These are phyloP conservation scores for Euphorbia tirucalli DNA, from an alignment of 345 rosid genomes.

Conservation along the genomic window DNA sequence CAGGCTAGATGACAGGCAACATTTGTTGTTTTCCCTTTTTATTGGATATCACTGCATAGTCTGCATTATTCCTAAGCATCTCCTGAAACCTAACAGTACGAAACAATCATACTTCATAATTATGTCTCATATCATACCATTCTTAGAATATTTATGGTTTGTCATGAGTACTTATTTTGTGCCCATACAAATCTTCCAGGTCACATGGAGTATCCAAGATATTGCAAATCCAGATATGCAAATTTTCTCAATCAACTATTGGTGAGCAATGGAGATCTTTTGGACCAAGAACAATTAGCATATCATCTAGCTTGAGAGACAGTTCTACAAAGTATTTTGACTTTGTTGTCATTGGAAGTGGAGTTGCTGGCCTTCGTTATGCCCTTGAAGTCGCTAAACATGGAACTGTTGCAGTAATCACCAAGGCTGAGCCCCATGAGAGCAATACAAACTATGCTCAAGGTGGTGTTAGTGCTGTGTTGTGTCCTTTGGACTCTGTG, in stretches of 20 bases:
- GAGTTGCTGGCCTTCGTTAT: conserved; percentile 92
- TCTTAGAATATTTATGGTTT: conserved; percentile 9
- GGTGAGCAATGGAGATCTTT: conserved; percentile 34
- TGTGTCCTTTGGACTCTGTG: conserved; percentile 90
- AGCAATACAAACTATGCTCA: conserved; percentile 97
- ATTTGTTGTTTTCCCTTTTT: not conserved
- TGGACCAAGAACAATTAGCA: conserved; percentile 24
- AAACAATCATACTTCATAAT: not conserved
- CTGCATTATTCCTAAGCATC: too few relatives aligned
- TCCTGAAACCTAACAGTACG: not conserved
- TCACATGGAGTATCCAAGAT: conserved; percentile 49
- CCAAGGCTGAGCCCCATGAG: conserved; percentile 97
- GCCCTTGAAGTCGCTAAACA: conserved; percentile 91
- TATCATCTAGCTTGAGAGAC: conserved; percentile 39
- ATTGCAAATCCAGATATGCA: conserved; percentile 40
- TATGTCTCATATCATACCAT: not conserved
- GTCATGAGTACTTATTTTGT: not conserved
- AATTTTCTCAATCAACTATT: conserved; percentile 24
- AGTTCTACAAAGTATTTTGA: conserved; percentile 72
- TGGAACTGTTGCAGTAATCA: conserved; percentile 89
- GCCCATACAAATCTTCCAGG: conserved; percentile 38
- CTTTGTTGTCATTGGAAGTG: conserved; percentile 92
- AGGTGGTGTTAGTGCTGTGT: conserved; percentile 97
- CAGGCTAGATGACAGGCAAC: not conserved
- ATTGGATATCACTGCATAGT: not conserved